These are phyloP conservation scores for Metrosideros polymorpha DNA, from an alignment of 441 rosid genomes.

Conservation along the genomic window DNA sequence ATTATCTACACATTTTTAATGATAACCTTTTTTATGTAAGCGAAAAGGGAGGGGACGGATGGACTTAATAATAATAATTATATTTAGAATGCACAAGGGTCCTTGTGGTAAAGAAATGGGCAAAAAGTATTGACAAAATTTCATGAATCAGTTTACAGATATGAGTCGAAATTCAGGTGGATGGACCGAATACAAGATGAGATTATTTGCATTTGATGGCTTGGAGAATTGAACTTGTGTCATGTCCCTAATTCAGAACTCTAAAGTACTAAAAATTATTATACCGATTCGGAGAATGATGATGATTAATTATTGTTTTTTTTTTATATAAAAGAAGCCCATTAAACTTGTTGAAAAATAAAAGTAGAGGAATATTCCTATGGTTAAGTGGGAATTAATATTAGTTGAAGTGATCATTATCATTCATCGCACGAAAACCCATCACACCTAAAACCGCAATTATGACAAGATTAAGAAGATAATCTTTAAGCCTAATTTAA, in stretches of 20 bases:
- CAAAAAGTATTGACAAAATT: background rate
- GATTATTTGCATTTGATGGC: background rate
- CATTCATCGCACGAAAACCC: background rate
- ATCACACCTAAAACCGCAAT: background rate
- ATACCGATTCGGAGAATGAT: background rate
- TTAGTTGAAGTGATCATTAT: background rate
- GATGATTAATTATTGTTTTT: background rate
- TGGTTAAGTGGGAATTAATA: background rate
- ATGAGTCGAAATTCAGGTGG: background rate
- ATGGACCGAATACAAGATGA: background rate
- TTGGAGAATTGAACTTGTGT: background rate
- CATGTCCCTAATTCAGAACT: background rate
- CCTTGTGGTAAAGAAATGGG: background rate
- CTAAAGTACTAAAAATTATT: background rate
- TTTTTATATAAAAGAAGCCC: background rate
- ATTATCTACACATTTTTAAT: background rate
- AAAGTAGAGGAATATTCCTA: background rate
- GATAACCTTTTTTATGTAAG: background rate
- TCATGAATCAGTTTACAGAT: background rate
- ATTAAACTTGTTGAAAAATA: background rate
- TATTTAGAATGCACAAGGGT: background rate
- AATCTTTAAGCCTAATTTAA: background rate
- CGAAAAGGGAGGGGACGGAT: background rate
- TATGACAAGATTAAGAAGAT: background rate
- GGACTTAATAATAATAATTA: background rate